Percentiles rank a stretch among this genome's conserved stretches.
phyloP scores from a whole-genome alignment of 139 green algal genomes.

The Coelastrella sp. region DNA sequence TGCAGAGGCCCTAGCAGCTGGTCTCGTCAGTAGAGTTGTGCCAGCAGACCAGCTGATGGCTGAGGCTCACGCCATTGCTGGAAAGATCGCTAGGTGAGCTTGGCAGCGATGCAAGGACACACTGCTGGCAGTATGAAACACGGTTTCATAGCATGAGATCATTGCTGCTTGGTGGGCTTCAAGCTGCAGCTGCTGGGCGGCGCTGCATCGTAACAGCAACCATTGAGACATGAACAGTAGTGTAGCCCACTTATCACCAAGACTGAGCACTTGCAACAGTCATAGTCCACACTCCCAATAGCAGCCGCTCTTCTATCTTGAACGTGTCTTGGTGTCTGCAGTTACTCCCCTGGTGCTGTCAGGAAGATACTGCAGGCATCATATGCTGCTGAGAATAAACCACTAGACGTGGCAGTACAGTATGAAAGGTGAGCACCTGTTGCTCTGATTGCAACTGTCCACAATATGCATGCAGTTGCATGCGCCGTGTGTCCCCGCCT shows the following conservation, averaged over 20 bases:
- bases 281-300: neutral
- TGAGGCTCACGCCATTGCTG: slow-evolving; percentile 20
- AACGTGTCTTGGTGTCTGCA: neutral
- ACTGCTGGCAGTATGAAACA: too few species aligned
- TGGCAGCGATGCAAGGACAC: too few species aligned
- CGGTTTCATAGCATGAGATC: too few species aligned
- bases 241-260: neutral
- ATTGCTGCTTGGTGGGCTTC: too few species aligned
- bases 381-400: slow-evolving; percentile 34
- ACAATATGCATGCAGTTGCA: too few species aligned
- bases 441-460: neutral
- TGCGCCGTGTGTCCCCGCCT: too few species aligned
- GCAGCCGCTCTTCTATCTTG: neutral
- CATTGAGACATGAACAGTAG: neutral
- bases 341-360: slow-evolving; percentile 6
- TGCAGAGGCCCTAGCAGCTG: slow-evolving; percentile 25
- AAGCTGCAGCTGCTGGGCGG: too few species aligned
- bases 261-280: too few species aligned
- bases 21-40: slow-evolving; percentile 42
- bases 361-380: slow-evolving; percentile 16
- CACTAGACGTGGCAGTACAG: slow-evolving; percentile 2
- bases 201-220: too few species aligned
- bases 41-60: slow-evolving; percentile 35
- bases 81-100: slow-evolving; percentile 39
- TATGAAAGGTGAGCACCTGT: slow-evolving; percentile 9